phyloP scores from a whole-genome alignment of 78 protist species.

The Trichosphaerium sp. region DNA sequence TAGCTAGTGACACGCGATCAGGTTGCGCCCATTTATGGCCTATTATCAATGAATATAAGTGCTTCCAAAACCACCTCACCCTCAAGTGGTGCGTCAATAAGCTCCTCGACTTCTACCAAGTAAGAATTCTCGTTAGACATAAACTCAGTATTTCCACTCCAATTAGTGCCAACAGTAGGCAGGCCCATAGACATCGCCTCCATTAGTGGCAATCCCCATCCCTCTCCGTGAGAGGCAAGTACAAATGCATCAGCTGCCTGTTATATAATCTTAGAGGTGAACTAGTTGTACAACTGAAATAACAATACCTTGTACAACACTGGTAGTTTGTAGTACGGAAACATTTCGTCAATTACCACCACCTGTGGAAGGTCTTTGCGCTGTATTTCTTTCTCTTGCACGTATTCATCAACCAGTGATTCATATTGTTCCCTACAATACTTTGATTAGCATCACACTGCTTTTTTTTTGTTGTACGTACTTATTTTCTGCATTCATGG shows the following conservation, averaged over 20 bases:
- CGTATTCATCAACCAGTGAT: not conserved
- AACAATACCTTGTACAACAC: slow-evolving; percentile 4
- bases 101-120: too few species aligned
- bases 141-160: slow-evolving; percentile 8
- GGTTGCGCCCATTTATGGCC: too few species aligned
- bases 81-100: too few species aligned
- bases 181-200: slow-evolving; percentile 12
- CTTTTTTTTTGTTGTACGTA: too few species aligned
- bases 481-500: not conserved
- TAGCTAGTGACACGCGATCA: too few species aligned
- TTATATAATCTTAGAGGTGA: too few species aligned
- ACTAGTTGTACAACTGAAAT: too few species aligned
- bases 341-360: not conserved
- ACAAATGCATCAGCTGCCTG: slow-evolving; percentile 13
- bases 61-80: too few species aligned
- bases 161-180: slow-evolving; percentile 10
- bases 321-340: slow-evolving; percentile 2
- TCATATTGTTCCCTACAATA: not conserved
- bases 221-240: slow-evolving; percentile 22
- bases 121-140: too few species aligned
- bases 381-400: not conserved
- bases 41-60: too few species aligned
- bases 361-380: not conserved
- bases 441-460: too few species aligned
- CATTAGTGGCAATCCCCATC: slow-evolving; percentile 45